Evolutionary conservation across 1,284 basidiomycete genomes (phyloP).

Genomic region (Meripilus lineatus): DNA sequence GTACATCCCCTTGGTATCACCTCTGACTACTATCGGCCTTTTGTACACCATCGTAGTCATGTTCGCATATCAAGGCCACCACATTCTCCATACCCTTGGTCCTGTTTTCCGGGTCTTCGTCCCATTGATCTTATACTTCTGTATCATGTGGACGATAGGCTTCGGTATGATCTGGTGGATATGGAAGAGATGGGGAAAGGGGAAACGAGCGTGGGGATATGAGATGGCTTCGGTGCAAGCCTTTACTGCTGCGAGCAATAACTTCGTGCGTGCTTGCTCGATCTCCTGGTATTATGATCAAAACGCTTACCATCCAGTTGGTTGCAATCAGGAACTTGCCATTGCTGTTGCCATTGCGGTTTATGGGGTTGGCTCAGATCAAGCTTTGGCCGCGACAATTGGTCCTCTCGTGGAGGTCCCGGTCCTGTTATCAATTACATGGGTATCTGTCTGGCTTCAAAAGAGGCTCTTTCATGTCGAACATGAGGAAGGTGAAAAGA

Average conservation of each 20-base stretch:
- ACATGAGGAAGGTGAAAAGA: too few relatives aligned
- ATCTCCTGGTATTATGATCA: neutral
- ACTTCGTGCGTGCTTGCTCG: constrained; percentile 35
- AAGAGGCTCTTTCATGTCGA: constrained; percentile 35
- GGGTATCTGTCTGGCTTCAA: constrained; percentile 57
- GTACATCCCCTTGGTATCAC: constrained; percentile 70
- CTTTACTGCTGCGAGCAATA: constrained; percentile 55
- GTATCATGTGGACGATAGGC: constrained; percentile 69
- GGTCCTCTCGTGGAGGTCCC: constrained; percentile 80
- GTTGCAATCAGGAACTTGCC: constrained; percentile 56
- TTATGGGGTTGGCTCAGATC: constrained; percentile 70
- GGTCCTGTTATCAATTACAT: constrained; percentile 69
- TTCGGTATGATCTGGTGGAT: constrained; percentile 57
- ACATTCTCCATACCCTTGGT: constrained; percentile 63
- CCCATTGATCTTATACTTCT: constrained; percentile 76
- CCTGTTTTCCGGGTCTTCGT: constrained; percentile 77
- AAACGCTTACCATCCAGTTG: constrained; percentile 13
- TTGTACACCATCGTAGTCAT: constrained; percentile 76
- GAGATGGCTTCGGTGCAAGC: constrained; percentile 69
- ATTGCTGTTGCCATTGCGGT: constrained; percentile 81
- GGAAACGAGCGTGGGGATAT: constrained; percentile 43
- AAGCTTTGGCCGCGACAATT: constrained; percentile 75
- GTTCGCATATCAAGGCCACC: constrained; percentile 65
- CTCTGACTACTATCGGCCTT: constrained; percentile 68
- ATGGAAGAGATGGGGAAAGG: constrained; percentile 16